These are phyloP conservation scores for Penicillium crystallinum DNA, from an alignment of 495 filamentous ascomycete species.

Conservation along the genomic window DNA sequence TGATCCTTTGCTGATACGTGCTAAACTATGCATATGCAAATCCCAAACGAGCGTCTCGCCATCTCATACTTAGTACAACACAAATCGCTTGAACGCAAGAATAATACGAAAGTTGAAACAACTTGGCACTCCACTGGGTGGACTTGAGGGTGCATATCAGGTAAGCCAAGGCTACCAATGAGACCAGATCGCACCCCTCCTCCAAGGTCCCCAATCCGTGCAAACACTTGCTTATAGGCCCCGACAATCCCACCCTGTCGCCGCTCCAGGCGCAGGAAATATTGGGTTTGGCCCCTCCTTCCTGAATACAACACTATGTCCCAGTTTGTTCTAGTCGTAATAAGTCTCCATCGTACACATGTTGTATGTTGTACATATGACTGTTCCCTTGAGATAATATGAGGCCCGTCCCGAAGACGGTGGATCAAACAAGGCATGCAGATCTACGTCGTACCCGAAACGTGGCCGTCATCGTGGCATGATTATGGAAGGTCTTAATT, in stretches of 20 bases:
- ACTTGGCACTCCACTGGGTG: not conserved
- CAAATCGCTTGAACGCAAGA: not conserved
- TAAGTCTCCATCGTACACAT: not conserved
- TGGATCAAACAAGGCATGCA: not conserved
- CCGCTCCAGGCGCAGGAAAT: slow-evolving; percentile 26
- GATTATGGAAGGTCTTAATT: not conserved
- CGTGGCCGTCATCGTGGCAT: slow-evolving; percentile 9
- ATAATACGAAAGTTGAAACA: slow-evolving; percentile 3
- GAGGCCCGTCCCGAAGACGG: slow-evolving; percentile 19
- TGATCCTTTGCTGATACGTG: too few relatives aligned
- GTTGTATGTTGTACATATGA: not conserved
- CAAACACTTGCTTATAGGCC: slow-evolving; percentile 21
- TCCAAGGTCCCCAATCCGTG: slow-evolving; percentile 23
- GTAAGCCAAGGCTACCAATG: slow-evolving; percentile 18
- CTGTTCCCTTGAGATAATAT: slow-evolving; percentile 17
- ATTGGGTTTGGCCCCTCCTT: not conserved
- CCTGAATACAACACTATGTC: not conserved
- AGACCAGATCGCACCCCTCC: slow-evolving; percentile 16
- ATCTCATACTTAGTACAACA: not conserved
- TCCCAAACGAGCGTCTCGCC: slow-evolving; percentile 2
- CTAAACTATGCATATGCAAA: not conserved
- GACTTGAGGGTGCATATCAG: slow-evolving; percentile 7
- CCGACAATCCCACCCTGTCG: slow-evolving; percentile 5
- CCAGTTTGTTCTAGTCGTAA: not conserved
- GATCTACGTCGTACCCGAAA: slow-evolving; percentile 9